A percentile compares a stretch with the other conserved stretches of the same genome.
Evolutionary conservation across 441 rosid genomes (phyloP).

Genomic region (Bocquillonia castaneifolia): DNA sequence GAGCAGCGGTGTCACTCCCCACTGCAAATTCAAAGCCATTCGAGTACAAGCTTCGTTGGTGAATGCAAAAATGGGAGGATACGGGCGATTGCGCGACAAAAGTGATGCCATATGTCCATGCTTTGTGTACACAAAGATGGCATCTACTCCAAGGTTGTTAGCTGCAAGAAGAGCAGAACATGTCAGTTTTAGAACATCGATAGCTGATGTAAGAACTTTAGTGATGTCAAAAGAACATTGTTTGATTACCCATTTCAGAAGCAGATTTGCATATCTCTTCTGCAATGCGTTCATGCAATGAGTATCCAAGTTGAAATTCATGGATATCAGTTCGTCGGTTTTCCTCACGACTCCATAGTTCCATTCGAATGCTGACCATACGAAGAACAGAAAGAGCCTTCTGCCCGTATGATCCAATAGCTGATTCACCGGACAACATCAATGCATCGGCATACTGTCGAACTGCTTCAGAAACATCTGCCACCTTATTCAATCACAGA

Average conservation of each 20-base stretch:
- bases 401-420: conserved; percentile 52
- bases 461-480: conserved; percentile 72
- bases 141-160: conserved; percentile 77
- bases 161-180: conserved; percentile 44
- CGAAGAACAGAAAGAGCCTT: conserved; percentile 58
- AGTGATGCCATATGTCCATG: conserved; percentile 83
- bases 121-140: conserved; percentile 76
- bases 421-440: conserved; percentile 71
- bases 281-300: conserved; percentile 50
- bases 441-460: conserved; percentile 64
- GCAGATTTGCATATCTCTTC: conserved; percentile 65
- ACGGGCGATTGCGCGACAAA: conserved; percentile 75
- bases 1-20: conserved; percentile 87
- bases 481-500: conserved; percentile 41
- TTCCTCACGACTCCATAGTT: conserved; percentile 57
- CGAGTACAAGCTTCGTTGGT: conserved; percentile 51
- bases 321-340: conserved; percentile 28
- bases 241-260: conserved; percentile 51
- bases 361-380: conserved; percentile 60
- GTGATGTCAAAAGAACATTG: not conserved
- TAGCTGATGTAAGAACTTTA: too few relatives aligned
- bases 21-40: conserved; percentile 75
- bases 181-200: not conserved
- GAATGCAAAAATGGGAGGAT: conserved; percentile 87
- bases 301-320: conserved; percentile 36